Evolutionary conservation across 2,329 filamentous ascomycete species (phyloP), one percentile per base, ranked within the genome.

Genomic region (Aspergillus neotritici): DNA sequence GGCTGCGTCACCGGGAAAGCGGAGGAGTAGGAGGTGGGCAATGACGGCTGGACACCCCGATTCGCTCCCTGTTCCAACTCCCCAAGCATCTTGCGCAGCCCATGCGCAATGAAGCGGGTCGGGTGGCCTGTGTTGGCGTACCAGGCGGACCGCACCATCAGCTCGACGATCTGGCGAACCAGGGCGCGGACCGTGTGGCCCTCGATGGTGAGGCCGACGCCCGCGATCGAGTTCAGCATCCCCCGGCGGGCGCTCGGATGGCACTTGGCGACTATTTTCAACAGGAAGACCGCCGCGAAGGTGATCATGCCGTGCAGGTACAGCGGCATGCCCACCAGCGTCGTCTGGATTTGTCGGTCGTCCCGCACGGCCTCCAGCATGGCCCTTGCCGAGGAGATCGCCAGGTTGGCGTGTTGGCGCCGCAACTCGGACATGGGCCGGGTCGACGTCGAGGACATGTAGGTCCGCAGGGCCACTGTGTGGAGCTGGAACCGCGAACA

Each of bases 401-500:
- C 69, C 12, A 68, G 65, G 52, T 65, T 72, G 43, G 62, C 73
- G 50, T 58, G 64, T 41, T 72, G 65, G 37, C 68, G 67, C 11
- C 71, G 65, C 49, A 74, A 70, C 3, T 62, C 53, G 2, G 71
- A 73, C 56, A 74, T 68, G 4, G 58, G 53, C 33, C 62, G 59
- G 5, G 62, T 56, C 11, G 65, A 63, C 9, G 55, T 58, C 11
- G 62, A 62, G 14, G 63, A 65, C 40, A 67, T 63, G 40, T 74
- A 68, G 7, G 71, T 71, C 25, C 73, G 67, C 16, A 77, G 56
- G 25, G 72, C 73, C 17, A 75, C 68, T 4, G 74, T 75, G 34
- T 74, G 70, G 7, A 77, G 58, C 36, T 75, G 71, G 13, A 77
- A 58, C 37, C 72, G 68, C 36, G 71, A 74, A 51, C 75, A 77